Evolutionary conservation across 768 basidiomycete species (phyloP).

Genomic region (Galerina marginata): DNA sequence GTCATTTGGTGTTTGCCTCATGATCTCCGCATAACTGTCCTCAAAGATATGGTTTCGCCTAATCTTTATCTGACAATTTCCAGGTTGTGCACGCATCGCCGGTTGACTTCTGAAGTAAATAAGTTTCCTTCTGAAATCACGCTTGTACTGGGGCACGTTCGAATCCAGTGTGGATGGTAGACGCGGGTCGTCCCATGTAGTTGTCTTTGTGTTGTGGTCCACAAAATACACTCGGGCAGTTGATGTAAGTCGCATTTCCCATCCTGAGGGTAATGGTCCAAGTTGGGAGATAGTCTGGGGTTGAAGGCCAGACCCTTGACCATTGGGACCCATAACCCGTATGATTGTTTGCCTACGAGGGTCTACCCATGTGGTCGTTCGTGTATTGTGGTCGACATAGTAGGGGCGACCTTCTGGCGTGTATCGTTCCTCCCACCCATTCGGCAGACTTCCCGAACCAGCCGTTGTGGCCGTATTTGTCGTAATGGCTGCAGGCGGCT

Average conservation of each 20-base stretch:
- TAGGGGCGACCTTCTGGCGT: slow-evolving; percentile 98
- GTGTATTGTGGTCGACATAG: slow-evolving; percentile 99
- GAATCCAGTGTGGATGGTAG: slow-evolving; percentile 93
- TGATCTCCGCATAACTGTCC: slow-evolving; percentile 99
- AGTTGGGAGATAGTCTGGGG: slow-evolving; percentile 97
- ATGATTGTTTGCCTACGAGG: slow-evolving; percentile 96
- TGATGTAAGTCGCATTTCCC: slow-evolving; percentile 99
- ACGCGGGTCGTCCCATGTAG: slow-evolving; percentile 99
- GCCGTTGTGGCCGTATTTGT: slow-evolving; percentile 61
- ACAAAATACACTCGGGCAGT: slow-evolving; percentile 99
- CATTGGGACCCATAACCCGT: slow-evolving; percentile 94
- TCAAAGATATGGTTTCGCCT: slow-evolving; percentile 98
- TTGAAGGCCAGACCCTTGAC: slow-evolving; percentile 86
- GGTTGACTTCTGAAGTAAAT: slow-evolving; percentile 99
- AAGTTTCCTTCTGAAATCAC: slow-evolving; percentile 98
- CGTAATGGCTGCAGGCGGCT: slow-evolving; percentile 47
- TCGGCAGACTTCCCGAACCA: slow-evolving; percentile 87
- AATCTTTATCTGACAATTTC: slow-evolving; percentile 99
- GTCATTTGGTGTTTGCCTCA: slow-evolving; percentile 98
- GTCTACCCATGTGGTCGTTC: slow-evolving; percentile 99
- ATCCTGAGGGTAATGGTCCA: slow-evolving; percentile 95
- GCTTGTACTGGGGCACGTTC: slow-evolving; percentile 99
- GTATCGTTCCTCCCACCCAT: slow-evolving; percentile 99
- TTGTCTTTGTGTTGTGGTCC: slow-evolving; percentile 99
- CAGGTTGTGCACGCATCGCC: slow-evolving; percentile 96